Base-by-base conservation (phyloP, 2,329 filamentous ascomycete species). In the Biscogniauxia mediterranea region DNA sequence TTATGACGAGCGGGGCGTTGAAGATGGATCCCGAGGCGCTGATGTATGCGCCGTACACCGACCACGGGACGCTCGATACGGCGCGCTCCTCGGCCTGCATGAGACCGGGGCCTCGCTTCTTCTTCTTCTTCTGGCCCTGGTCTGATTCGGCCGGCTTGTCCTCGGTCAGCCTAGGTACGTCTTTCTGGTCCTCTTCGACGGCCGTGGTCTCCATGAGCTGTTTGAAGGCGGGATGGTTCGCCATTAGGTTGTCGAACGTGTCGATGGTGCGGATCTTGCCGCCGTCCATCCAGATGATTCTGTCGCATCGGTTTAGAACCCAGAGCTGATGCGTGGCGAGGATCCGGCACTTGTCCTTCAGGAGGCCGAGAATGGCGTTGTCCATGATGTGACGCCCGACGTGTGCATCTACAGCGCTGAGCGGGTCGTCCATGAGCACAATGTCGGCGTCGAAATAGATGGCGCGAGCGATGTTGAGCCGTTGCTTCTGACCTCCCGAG, bases 241-340 rank as follows among this genome's bases (percentile, higher is more conserved):
- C 81, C 89, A 97, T 96, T 19, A 98, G 82, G 61, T 96, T 93
- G 38, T 91, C 87, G 69, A 94, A 98, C 0, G 93, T 97, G 67
- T 95, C 93, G 49, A 97, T 81, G 4, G 93, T 92, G 74, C 91
- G 86, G 58, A 98, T 90, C 58, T 83, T 86, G 52, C 95, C 95
- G 17, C 88, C 87, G 59, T 97, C 91, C 86, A 99, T 93, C 87
- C 93, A 93, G 55, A 98, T 87, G 66, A 98, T 94, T 38, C 94
- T 85, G 73, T 98, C 94, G 69, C 93, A 97, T 38, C 93, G 89
- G 72, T 85, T 93, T 5, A 98, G 84, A 5, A 98, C 93, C 81
- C 96, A 95, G 15, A 98, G 85, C 74, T 98, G 94, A 75, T 99
- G 95, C 0, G 95, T 99, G 0, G 94, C 95, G 32, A 99, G 81